Base-by-base conservation (phyloP, 768 basidiomycete genomes). In the Suillus tomentosus region DNA sequence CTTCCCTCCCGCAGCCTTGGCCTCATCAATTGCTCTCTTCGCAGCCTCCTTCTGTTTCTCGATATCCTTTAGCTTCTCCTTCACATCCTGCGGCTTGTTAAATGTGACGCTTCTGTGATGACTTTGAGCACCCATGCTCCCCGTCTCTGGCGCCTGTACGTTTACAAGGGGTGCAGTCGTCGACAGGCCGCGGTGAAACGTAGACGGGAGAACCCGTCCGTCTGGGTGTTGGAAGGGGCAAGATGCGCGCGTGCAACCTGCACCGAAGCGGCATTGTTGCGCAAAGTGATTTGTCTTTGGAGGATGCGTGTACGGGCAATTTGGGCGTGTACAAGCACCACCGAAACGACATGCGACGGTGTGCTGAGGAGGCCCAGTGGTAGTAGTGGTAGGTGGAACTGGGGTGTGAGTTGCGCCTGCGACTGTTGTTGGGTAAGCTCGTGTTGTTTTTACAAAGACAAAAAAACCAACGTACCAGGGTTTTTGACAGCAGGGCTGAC, bases 141-240 rank as follows among this genome's bases (percentile, higher is more conserved):
- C 90, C 2, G 88, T 78, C 74, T 86, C 88, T 8, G 90, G 89
- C 0, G 81, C 82, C 6, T 79, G 73, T 0, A 91, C 85, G 60
- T 72, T 89, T 47, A 90, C 86, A 66, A 90, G 68, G 8, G 89
- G 87, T 0, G 85, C 83, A 34, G 77, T 81, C 4, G 84, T 79
- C 17, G 86, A 82, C 34, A 94, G 75, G 0, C 92, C 92, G 24
- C 91, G 88, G 71, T 94, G 91, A 83, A 95, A 95, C 14, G 87
- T 79, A 3, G 86, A 81, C 3, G 93, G 92, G 9, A 94, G 81
- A 27, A 91, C 90, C 14, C 93, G 89, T 11, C 90, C 91, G 63
- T 92, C 87, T 0, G 96, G 96, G 73, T 99, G 96, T 66, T 92
- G 87, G 82, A 90, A 99, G n/a, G 87, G 77, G 75, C 96, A 99